Conservation (phyloP, 108 stramenopile species). For the Conticribra weissflogii region DNA sequence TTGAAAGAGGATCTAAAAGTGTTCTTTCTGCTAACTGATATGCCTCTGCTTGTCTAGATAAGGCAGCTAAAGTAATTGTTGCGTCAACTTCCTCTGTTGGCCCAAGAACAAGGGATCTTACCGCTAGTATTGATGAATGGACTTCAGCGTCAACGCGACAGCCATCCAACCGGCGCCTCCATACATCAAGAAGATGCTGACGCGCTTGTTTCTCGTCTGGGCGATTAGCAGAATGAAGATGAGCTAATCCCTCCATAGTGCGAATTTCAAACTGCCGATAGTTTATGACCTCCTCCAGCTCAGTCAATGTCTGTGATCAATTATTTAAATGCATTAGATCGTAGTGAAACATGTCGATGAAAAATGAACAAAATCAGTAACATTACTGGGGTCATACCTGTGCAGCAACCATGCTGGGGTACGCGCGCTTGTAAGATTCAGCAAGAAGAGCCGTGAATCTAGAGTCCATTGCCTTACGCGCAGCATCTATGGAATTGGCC, state of each 20-base stretch:
- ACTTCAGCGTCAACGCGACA: conserved; percentile 90
- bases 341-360: background rate
- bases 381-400: conserved; percentile 67
- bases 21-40: conserved; percentile 83
- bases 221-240: conserved; percentile 65
- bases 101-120: conserved; percentile 85
- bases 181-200: conserved; percentile 70
- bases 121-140: conserved; percentile 86
- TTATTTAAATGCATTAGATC: background rate
- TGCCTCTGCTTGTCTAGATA: conserved; percentile 90
- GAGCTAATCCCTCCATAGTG: conserved; percentile 26
- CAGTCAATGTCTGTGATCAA: conserved; percentile 42
- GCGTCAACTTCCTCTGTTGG: conserved; percentile 93
- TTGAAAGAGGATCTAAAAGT: conserved; percentile 76
- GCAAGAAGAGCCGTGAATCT: conserved; percentile 93
- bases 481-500: conserved; percentile 82
- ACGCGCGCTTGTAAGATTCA: conserved; percentile 90
- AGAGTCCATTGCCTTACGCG: conserved; percentile 86
- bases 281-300: conserved; percentile 95
- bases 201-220: conserved; percentile 56
- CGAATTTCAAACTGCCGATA: conserved; percentile 72
- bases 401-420: conserved; percentile 91
- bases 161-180: conserved; percentile 83
- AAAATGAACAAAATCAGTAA: background rate
- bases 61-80: conserved; percentile 88